Base-by-base conservation (phyloP, 257 asterid genomes). In the Jacaranda mimosifolia region DNA sequence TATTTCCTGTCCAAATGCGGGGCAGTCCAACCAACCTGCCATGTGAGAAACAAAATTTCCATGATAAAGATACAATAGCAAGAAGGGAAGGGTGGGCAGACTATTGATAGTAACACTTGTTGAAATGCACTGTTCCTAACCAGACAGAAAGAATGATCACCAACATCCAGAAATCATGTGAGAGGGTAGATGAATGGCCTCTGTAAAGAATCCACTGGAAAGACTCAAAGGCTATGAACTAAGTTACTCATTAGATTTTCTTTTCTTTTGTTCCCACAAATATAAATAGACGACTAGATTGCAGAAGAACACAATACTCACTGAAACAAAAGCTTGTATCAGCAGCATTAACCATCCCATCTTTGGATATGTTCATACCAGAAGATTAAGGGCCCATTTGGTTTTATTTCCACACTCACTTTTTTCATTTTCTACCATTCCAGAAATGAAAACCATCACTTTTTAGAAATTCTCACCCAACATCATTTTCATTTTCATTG, bases 11-110 rank as follows among this genome's bases (percentile, higher is more conserved):
- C 99, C 98, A 81, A 39, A 68, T 26, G 92, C 82, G 49, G 98
- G 97, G 82, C 98, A 96, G 48, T 96, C 97, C 87, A 96, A 81
- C 99, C 99, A 96, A 77, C 99, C 99, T 96, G 87, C 83, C 82
- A 74, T 8, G 46, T 40, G 53, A 72, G 65, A 70, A 68, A 7
- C 11, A 53, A 72, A 57, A 70, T 17, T 58, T 66, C 45, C 64
- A 17, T 12, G 43, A 69, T 53, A 38, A 69, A 70, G 36, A 71
- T 12, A 59, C 53, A 77, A 66, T n/a, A 42, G 36, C 26, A 79
- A 56, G 53, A 43, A 45, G 53, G 68, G 38, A 55, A 56, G 63
- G 32, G 32, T 26, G 32, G 32, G 32, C 32, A 26, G 32, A 39
- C n/a, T 51, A 40, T 53, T 7, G 68, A 18, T 21, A 42, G 71